Evolutionary conservation across 148 eudicot species (phyloP).

Genomic region (Hydrangea macrophylla): DNA sequence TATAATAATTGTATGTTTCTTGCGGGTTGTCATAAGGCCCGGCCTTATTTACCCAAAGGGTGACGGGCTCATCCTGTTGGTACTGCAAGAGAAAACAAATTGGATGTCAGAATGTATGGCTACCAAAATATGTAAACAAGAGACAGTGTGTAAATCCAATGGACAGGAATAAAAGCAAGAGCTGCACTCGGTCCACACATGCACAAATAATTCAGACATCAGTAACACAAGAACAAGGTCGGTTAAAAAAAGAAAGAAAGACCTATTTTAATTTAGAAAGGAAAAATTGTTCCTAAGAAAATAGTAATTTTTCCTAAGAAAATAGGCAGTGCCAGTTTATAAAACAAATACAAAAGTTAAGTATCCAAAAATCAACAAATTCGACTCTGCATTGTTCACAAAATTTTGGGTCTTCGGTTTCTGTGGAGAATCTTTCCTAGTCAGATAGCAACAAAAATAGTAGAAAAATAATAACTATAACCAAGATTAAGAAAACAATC

Average conservation of each 20-base stretch:
- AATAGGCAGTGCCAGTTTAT: not conserved
- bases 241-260: not conserved
- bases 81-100: conserved; percentile 43
- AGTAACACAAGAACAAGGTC: not conserved
- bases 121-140: not conserved
- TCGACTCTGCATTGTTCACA: too few relatives aligned
- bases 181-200: not conserved
- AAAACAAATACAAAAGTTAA: too few relatives aligned
- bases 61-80: conserved; percentile 67
- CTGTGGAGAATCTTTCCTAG: not conserved
- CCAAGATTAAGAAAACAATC: not conserved
- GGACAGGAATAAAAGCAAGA: not conserved
- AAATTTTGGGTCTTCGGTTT: too few relatives aligned
- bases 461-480: too few relatives aligned
- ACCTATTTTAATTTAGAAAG: too few relatives aligned
- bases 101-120: not conserved
- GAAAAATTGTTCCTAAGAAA: not conserved
- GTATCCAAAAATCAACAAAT: too few relatives aligned
- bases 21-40: conserved; percentile 98
- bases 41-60: conserved; percentile 93
- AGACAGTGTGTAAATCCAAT: not conserved
- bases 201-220: not conserved
- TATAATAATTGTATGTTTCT: conserved; percentile 92
- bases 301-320: not conserved
- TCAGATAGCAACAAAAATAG: not conserved